A percentile compares a stretch with the other conserved stretches of the same genome.
These are phyloP conservation scores for Monilinia laxa DNA, from an alignment of 2,329 filamentous ascomycete species.

Conservation along the genomic window DNA sequence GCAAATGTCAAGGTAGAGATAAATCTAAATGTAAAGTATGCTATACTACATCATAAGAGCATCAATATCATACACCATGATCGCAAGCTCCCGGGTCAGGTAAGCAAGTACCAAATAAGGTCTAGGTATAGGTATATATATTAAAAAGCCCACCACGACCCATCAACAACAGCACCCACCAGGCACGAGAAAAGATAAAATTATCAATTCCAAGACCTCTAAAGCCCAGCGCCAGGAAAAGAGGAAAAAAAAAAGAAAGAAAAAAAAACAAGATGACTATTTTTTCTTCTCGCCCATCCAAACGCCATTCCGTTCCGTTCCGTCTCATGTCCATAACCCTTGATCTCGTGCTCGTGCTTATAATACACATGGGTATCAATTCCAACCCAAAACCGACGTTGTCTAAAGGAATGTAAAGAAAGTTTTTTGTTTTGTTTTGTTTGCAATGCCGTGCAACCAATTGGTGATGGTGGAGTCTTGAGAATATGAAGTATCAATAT, in stretches of 20 bases:
- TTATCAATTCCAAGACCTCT: neutral
- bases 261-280: neutral
- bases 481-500: neutral
- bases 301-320: neutral
- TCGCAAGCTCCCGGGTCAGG: no score
- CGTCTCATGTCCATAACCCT: neutral
- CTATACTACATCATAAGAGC: neutral
- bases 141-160: no score
- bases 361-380: slow-evolving; percentile 12
- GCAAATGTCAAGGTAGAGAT: neutral
- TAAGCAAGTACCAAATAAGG: no score
- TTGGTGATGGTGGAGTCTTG: neutral
- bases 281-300: neutral
- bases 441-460: neutral
- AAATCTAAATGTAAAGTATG: neutral
- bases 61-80: neutral
- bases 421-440: neutral
- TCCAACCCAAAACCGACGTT: neutral
- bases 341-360: neutral
- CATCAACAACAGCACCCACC: no score
- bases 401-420: neutral
- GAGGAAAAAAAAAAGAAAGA: no score
- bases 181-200: no score
- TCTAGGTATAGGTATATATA: no score
- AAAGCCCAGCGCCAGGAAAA: neutral